A percentile compares a stretch with the other conserved stretches of the same genome.
phyloP scores from a whole-genome alignment of 2,329 filamentous ascomycete species.

The Plectosphaerella cucumerina region DNA sequence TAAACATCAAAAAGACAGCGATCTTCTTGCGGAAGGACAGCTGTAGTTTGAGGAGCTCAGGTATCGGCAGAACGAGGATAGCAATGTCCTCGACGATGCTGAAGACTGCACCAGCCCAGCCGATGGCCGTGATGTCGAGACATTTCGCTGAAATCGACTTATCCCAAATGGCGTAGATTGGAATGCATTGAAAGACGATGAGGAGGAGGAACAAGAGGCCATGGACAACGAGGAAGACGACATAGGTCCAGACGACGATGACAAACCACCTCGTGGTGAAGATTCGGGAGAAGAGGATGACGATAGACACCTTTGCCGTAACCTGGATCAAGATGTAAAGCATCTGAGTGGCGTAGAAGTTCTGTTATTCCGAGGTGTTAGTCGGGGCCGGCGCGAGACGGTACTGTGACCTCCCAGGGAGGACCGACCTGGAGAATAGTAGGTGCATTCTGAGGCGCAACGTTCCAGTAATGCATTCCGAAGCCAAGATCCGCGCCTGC shows the following conservation, averaged over 20 bases:
- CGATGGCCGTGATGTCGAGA: conserved; percentile 5
- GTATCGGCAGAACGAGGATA: conserved; percentile 11
- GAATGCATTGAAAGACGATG: conserved; percentile 14
- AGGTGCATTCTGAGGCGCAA: conserved; percentile 9
- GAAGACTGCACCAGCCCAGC: conserved; percentile 6
- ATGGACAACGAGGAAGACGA: conserved; percentile 9
- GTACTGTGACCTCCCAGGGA: background rate
- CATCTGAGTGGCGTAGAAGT: conserved; percentile 16
- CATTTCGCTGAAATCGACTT: conserved; percentile 4
- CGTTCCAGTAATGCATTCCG: conserved; percentile 17
- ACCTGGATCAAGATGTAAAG: conserved; percentile 17
- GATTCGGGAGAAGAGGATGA: conserved; percentile 16
- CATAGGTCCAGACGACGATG: background rate
- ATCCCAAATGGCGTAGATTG: conserved; percentile 12
- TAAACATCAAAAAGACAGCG: conserved; percentile 11
- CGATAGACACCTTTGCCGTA: conserved; percentile 17
- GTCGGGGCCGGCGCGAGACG: background rate
- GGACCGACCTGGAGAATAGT: conserved; percentile 7
- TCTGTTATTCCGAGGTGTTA: conserved; percentile 1
- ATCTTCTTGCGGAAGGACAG: conserved; percentile 5
- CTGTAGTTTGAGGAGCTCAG: conserved; percentile 10
- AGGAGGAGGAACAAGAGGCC: conserved; percentile 14
- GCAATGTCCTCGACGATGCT: conserved; percentile 13
- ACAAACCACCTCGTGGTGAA: conserved; percentile 11
- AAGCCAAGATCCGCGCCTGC: conserved; percentile 11